phyloP scores from a whole-genome alignment of 306 rosid genomes.

The Lupinus albus region DNA sequence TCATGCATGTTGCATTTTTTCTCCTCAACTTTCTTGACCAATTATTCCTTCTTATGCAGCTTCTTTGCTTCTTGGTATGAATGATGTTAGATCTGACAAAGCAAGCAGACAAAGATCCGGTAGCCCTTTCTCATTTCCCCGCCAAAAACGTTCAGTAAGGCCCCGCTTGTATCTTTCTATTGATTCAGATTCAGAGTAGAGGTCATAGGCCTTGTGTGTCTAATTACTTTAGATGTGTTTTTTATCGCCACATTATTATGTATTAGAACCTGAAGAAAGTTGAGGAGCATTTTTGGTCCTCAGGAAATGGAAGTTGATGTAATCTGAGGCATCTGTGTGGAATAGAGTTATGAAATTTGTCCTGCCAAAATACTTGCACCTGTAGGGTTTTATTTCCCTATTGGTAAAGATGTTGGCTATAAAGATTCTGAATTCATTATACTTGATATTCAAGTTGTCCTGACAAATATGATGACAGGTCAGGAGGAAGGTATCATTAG shows the following conservation, averaged over 20 bases:
- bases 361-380: slow-evolving; percentile 35
- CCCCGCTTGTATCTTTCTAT: slow-evolving; percentile 70
- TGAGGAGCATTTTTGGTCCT: slow-evolving; percentile 46
- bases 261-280: slow-evolving; percentile 39
- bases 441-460: slow-evolving; percentile 41
- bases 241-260: slow-evolving; percentile 38
- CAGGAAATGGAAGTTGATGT: slow-evolving; percentile 38
- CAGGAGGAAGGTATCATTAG: slow-evolving; percentile 32
- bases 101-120: slow-evolving; percentile 69
- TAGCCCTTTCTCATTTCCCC: slow-evolving; percentile 97
- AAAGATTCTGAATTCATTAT: slow-evolving; percentile 38
- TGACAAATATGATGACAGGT: slow-evolving; percentile 40
- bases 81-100: slow-evolving; percentile 74
- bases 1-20: too few species aligned
- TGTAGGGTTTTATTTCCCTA: slow-evolving; percentile 23
- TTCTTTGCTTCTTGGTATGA: slow-evolving; percentile 81
- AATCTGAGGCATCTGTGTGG: slow-evolving; percentile 42
- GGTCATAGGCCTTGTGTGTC: slow-evolving; percentile 29
- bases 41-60: slow-evolving; percentile 62
- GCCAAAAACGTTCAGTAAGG: slow-evolving; percentile 94
- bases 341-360: slow-evolving; percentile 19
- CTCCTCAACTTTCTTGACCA: slow-evolving; percentile 36
- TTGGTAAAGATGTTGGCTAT: slow-evolving; percentile 41
- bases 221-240: slow-evolving; percentile 39
- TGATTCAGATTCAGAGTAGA: slow-evolving; percentile 89